phyloP scores from a whole-genome alignment of 371 early-diverging fungal species.

The Parasitella parasitica region DNA sequence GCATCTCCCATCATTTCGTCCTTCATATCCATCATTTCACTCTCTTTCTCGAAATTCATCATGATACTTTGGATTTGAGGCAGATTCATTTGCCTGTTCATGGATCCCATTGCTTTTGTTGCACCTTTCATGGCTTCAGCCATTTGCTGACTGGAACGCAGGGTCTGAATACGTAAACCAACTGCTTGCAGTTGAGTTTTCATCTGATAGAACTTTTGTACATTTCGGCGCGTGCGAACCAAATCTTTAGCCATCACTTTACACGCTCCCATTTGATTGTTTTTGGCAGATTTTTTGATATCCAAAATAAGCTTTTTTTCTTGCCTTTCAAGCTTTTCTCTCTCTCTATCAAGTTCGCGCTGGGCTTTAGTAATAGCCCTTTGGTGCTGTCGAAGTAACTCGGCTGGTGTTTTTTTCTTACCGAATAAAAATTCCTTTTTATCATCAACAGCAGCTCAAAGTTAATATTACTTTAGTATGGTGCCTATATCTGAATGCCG shows the following conservation, averaged over 20 bases:
- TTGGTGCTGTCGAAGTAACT: slow-evolving; percentile 89
- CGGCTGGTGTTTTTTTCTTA: slow-evolving; percentile 80
- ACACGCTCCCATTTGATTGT: slow-evolving; percentile 89
- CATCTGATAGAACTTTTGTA: slow-evolving; percentile 96
- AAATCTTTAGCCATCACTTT: slow-evolving; percentile 98
- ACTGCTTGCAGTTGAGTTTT: slow-evolving; percentile 93
- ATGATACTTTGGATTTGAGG: slow-evolving; percentile 93
- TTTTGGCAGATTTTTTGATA: slow-evolving; percentile 90
- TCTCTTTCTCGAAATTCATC: slow-evolving; percentile 96
- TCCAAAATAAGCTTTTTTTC: slow-evolving; percentile 94
- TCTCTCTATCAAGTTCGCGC: slow-evolving; percentile 92
- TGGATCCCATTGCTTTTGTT: slow-evolving; percentile 93
- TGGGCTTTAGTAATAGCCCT: slow-evolving; percentile 86
- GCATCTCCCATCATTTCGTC: slow-evolving; percentile 98
- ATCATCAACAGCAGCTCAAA: no score
- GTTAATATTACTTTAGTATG: background rate
- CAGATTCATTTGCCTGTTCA: slow-evolving; percentile 93
- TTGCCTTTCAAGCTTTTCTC: slow-evolving; percentile 85
- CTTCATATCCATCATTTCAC: slow-evolving; percentile 98
- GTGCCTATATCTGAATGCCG: background rate
- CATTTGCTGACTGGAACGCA: slow-evolving; percentile 95
- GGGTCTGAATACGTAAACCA: slow-evolving; percentile 87
- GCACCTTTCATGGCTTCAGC: slow-evolving; percentile 95
- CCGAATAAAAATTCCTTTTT: slow-evolving; percentile 67
- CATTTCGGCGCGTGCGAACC: slow-evolving; percentile 89